A percentile compares a stretch with the other conserved stretches of the same genome.
These are phyloP conservation scores for Fraxinus latifolia DNA, from an alignment of 305 asterid genomes.

Conservation along the genomic window DNA sequence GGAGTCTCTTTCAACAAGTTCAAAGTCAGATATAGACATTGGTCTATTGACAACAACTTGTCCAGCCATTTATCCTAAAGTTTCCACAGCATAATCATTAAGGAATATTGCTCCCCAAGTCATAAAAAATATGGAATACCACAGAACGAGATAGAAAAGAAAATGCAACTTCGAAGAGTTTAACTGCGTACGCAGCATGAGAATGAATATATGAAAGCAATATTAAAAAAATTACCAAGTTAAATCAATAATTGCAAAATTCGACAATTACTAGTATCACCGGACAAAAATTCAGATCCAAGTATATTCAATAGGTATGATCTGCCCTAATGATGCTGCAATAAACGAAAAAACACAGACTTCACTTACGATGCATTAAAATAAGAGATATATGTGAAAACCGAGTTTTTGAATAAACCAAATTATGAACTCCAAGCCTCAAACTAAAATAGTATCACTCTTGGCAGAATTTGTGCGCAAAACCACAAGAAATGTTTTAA, in stretches of 20 bases:
- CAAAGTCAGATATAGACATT: conserved; percentile 59
- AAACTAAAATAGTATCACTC: neutral
- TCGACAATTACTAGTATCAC: neutral
- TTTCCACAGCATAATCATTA: conserved; percentile 12
- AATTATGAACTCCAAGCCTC: conserved; percentile 1
- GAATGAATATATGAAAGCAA: conserved; percentile 11
- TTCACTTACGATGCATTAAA: neutral
- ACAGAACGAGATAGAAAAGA: neutral
- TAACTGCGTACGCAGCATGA: neutral
- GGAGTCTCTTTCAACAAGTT: conserved; percentile 63
- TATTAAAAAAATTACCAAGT: neutral
- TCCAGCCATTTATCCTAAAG: conserved; percentile 59
- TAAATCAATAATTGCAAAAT: conserved; percentile 11
- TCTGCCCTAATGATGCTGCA: neutral
- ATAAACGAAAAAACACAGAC: neutral
- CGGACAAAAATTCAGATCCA: neutral
- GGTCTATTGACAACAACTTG: conserved; percentile 43
- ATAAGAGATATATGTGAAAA: neutral
- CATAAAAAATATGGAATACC: neutral
- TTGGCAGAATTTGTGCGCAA: neutral
- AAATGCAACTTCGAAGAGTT: neutral
- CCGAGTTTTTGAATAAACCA: neutral
- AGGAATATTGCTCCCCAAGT: neutral
- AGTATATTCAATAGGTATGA: neutral
- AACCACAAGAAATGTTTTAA: neutral